phyloP scores from a whole-genome alignment of 2,329 filamentous ascomycete species.

The Mycocentrospora acerina region DNA sequence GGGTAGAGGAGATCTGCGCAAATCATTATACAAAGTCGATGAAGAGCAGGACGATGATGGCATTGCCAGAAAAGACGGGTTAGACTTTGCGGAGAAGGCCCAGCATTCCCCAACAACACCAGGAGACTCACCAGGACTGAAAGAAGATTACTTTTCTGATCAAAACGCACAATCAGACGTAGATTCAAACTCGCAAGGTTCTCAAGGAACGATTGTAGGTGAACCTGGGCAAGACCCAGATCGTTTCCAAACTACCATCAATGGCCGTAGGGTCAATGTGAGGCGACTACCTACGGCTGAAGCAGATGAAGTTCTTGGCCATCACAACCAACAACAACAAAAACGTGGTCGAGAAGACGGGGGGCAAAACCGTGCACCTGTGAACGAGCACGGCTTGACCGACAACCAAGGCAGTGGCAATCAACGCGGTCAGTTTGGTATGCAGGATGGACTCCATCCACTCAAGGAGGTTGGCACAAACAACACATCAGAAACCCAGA shows the following conservation, averaged over 20 bases:
- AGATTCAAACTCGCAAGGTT: slow-evolving; percentile 16
- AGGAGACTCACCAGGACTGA: neutral
- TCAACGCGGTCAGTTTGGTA: slow-evolving; percentile 38
- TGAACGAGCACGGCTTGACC: slow-evolving; percentile 24
- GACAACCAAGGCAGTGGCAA: slow-evolving; percentile 15
- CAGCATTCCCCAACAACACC: slow-evolving; percentile 10
- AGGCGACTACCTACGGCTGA: slow-evolving; percentile 12
- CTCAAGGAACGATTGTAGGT: slow-evolving; percentile 7
- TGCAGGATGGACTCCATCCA: slow-evolving; percentile 49
- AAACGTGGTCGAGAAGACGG: no score
- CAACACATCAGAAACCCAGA: slow-evolving; percentile 30
- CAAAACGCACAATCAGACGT: slow-evolving; percentile 8
- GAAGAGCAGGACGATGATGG: slow-evolving; percentile 15
- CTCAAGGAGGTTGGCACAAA: slow-evolving; percentile 26
- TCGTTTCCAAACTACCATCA: slow-evolving; percentile 11
- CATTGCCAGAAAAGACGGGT: slow-evolving; percentile 18
- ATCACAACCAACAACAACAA: neutral
- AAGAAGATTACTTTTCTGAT: neutral
- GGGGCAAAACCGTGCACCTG: slow-evolving; percentile 14
- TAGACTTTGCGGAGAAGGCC: slow-evolving; percentile 13
- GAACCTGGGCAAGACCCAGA: slow-evolving; percentile 3
- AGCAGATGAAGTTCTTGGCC: slow-evolving; percentile 8
- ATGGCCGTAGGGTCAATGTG: slow-evolving; percentile 18
- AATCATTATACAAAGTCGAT: slow-evolving; percentile 29
- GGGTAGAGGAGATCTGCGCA: slow-evolving; percentile 48